Percentiles rank a stretch among this genome's conserved stretches.
Conservation (phyloP, 2,329 filamentous ascomycete species). For the Penicillium janthinellum region DNA sequence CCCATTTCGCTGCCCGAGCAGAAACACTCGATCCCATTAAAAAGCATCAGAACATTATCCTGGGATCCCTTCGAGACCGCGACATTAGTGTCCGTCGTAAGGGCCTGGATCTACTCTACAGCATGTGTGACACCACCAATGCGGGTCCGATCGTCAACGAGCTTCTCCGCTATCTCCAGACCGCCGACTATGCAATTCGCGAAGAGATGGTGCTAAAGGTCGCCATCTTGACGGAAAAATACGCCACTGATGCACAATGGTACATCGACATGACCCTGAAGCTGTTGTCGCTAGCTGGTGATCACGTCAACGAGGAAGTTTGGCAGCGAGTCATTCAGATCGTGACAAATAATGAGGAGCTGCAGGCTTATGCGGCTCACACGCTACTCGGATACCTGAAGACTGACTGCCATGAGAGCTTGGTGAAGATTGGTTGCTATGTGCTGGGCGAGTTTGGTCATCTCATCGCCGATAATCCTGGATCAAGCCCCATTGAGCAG, state of each 20-base stretch:
- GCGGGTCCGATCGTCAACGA: constrained; percentile 91
- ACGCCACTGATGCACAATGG: constrained; percentile 97
- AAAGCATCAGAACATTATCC: constrained; percentile 94
- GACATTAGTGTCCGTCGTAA: constrained; percentile 97
- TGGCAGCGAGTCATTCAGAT: constrained; percentile 99
- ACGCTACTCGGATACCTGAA: constrained; percentile 92
- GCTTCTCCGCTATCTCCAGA: constrained; percentile 90
- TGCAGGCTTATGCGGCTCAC: constrained; percentile 94
- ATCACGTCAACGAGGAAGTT: constrained; percentile 98
- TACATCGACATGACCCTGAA: constrained; percentile 97
- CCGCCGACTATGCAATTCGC: constrained; percentile 93
- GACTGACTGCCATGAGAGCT: constrained; percentile 89
- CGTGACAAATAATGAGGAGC: constrained; percentile 97
- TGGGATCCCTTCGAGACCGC: constrained; percentile 88
- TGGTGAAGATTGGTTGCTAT: constrained; percentile 97
- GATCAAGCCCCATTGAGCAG: constrained; percentile 95
- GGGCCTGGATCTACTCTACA: constrained; percentile 93
- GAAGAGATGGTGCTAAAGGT: constrained; percentile 99
- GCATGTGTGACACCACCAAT: constrained; percentile 98
- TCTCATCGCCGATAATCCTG: constrained; percentile 86
- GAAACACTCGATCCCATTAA: constrained; percentile 97
- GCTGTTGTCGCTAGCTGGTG: constrained; percentile 92
- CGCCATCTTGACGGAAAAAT: constrained; percentile 96
- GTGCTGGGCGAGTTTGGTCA: constrained; percentile 96
- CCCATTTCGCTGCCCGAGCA: constrained; percentile 88